Base-by-base conservation (phyloP, 768 basidiomycete genomes). In the Boletus sp. region DNA sequence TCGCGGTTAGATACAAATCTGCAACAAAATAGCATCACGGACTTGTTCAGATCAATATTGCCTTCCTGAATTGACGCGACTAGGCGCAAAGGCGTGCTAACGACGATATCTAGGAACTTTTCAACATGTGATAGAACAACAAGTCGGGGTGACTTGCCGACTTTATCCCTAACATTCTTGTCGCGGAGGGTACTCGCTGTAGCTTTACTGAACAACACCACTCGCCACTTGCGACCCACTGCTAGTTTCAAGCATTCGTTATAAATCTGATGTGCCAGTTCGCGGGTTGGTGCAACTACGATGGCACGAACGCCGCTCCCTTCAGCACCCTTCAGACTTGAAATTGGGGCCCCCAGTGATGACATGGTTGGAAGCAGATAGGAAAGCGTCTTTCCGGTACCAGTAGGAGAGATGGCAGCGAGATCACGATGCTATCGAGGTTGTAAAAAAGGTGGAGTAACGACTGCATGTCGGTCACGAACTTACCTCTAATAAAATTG, bases 341-440 rank as follows among this genome's bases (percentile, higher is more conserved):
- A 75, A 9, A 78, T 69, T 7, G 91, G 91, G 4, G 78, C 71
- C 14, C 73, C 74, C 7, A 93, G 73, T 17, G 76, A 71, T 11
- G 84, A 76, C 56, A 98, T 81, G 24, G 93, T 78, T 0, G 97
- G 95, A 15, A 97, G 74, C 14, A 97, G 78, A 72, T 98, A 99
- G 0, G 94, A 84, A 7, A 98, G 78, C 1, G 97, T 99, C 77
- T 99, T 99, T 57, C 97, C 97, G 10, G 92, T 95, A 49, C 97
- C 97, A 6, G 97, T 99, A 0, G 97, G 97, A 1, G 97, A 97
- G 18, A 98, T 90, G 30, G 95, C 96, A 52, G 91, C 87, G 24
- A 97, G 78, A 72, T 99, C 96, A 55, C 91, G 85, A 58, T 77
- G 78, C 92, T 92, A 56, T 30, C 24, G 40, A 46, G 12, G 36